Base-by-base conservation (phyloP, 306 rosid species). In the Begonia peltatifolia region DNA sequence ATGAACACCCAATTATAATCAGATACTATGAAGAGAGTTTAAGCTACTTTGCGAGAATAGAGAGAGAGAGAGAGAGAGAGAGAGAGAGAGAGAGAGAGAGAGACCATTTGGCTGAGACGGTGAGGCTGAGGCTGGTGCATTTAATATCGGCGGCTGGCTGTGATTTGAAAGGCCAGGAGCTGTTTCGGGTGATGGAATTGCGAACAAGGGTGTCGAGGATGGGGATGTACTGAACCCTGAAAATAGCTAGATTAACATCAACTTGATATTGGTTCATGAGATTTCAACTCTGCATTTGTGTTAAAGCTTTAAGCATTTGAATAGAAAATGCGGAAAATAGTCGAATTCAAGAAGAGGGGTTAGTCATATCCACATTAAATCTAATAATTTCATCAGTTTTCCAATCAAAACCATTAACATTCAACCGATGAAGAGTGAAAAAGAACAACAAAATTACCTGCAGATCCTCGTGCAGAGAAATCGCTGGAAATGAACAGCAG, bases 381-480 rank as follows among this genome's bases (percentile, higher is more conserved):
- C 48, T n/a, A 44, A 10, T 10, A 44, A 30, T 30, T 14, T 52
- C 20, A 25, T 38, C 46, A 58, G 46, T 54, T 46, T 47, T 57
- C 50, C 4, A 50, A 68, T 47, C 41, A 14, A 22, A 46, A 23
- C 13, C 5, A 54, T 9, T 13, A 47, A 70, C 23, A 23, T 10
- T 5, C 18, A 53, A 57, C 55, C 11, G 20, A 46, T 71, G 41
- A 58, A 53, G 38, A 30, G 42, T 51, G 25, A 44, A 53, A 53
- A 67, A 12, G 25, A 52, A 68, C 55, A 44, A 14, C 47, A 56
- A 25, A 46, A 35, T 60, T 66, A 90, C 99, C 99, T 52, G 73
- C 49, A 59, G 87, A 78, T 76, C 82, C 93, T 74, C 60, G 81
- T 41, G 72, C 65, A 42, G 69, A 63, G 62, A 82, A 65, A 61